These are phyloP conservation scores for Ceratocystiopsis brevicomis DNA, from an alignment of 2,329 filamentous ascomycete genomes.

Conservation along the genomic window DNA sequence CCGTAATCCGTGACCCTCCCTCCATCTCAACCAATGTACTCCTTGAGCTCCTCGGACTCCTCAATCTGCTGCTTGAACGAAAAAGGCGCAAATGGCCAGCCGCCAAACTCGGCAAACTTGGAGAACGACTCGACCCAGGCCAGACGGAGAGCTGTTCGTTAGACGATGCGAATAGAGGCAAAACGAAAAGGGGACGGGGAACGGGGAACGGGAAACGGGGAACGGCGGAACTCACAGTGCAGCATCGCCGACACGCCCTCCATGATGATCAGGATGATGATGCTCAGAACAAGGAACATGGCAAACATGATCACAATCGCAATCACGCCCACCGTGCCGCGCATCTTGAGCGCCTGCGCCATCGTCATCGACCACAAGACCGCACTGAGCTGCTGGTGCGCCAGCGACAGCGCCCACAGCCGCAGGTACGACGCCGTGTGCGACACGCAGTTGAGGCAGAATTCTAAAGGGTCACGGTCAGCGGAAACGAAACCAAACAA, in stretches of 20 bases:
- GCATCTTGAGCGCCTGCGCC: slow-evolving; percentile 49
- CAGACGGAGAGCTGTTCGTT: slow-evolving; percentile 40
- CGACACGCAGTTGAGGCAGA: slow-evolving; percentile 96
- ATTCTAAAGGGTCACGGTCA: slow-evolving; percentile 40
- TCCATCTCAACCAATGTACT: slow-evolving; percentile 27
- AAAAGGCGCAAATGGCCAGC: slow-evolving; percentile 73
- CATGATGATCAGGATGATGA: slow-evolving; percentile 66
- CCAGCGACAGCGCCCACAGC: slow-evolving; percentile 91
- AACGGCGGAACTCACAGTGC: slow-evolving; percentile 28
- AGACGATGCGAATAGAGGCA: neutral
- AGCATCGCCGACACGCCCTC: slow-evolving; percentile 93
- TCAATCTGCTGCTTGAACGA: slow-evolving; percentile 72
- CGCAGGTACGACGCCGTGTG: slow-evolving; percentile 97
- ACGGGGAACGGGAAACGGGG: too few species aligned
- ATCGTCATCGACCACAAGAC: slow-evolving; percentile 97
- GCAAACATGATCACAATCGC: slow-evolving; percentile 69
- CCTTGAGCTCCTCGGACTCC: slow-evolving; percentile 50
- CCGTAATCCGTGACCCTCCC: neutral
- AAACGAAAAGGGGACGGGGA: neutral
- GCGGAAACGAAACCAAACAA: neutral
- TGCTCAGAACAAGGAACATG: slow-evolving; percentile 71
- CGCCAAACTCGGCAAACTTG: slow-evolving; percentile 87
- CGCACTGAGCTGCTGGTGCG: slow-evolving; percentile 89
- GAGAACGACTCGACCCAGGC: slow-evolving; percentile 98
- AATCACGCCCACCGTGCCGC: slow-evolving; percentile 51